These are phyloP conservation scores for Cyclocybe aegerita DNA, from an alignment of 768 basidiomycete genomes.

Conservation along the genomic window DNA sequence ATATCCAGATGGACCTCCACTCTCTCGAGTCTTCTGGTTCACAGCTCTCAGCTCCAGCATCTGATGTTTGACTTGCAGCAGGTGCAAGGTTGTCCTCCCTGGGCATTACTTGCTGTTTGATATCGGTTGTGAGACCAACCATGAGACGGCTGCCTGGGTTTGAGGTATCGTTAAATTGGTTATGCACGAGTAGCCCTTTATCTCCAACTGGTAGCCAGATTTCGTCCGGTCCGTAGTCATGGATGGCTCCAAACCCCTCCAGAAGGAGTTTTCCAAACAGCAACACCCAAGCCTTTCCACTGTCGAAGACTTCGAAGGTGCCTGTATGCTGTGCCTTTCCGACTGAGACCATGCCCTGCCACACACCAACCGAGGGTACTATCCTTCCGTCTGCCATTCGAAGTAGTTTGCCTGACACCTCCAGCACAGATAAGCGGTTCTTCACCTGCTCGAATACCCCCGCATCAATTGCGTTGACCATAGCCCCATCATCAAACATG, in stretches of 20 bases:
- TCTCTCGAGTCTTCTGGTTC: no score
- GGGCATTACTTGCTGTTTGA: background rate
- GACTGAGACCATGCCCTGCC: slow-evolving; percentile 19
- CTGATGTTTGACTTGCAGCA: no score
- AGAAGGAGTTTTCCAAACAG: slow-evolving; percentile 29
- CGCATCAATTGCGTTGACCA: slow-evolving; percentile 25
- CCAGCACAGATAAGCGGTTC: slow-evolving; percentile 6
- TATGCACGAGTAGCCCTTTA: background rate
- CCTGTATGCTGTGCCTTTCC: slow-evolving; percentile 4
- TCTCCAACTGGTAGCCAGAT: slow-evolving; percentile 1
- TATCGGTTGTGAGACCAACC: background rate
- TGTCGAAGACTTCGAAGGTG: slow-evolving; percentile 23
- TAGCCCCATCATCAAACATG: slow-evolving; percentile 29
- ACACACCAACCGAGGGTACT: slow-evolving; percentile 15
- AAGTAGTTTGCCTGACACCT: slow-evolving; percentile 16
- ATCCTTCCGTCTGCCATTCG: slow-evolving; percentile 31
- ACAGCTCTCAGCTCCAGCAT: no score
- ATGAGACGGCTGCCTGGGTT: background rate
- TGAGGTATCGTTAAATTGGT: background rate
- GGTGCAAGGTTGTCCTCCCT: background rate
- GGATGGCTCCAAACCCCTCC: slow-evolving; percentile 16
- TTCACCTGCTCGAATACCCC: slow-evolving; percentile 12
- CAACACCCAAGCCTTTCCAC: slow-evolving; percentile 24
- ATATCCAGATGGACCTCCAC: no score
- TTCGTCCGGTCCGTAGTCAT: slow-evolving; percentile 22